Percentiles rank a stretch among this genome's conserved stretches.
These are phyloP conservation scores for Drechslera avenae DNA, from an alignment of 2,329 filamentous ascomycete species.

Conservation along the genomic window DNA sequence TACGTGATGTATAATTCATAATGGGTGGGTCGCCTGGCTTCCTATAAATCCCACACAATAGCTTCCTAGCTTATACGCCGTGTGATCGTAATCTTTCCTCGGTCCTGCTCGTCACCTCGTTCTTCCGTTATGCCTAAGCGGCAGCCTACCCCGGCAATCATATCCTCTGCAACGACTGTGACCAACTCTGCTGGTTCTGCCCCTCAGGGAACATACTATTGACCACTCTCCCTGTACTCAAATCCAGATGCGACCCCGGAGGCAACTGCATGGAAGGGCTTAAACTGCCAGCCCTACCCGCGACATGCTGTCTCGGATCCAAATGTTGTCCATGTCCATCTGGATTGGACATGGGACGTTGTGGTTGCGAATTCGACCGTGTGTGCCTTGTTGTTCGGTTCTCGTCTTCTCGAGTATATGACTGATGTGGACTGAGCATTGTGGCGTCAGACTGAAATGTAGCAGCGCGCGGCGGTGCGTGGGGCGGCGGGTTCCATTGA, in stretches of 20 bases:
- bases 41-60: too few species aligned
- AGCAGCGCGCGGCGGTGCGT: slow-evolving; percentile 2
- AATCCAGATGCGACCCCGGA: slow-evolving; percentile 21
- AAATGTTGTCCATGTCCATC: slow-evolving; percentile 5
- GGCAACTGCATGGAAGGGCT: slow-evolving; percentile 12
- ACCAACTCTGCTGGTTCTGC: slow-evolving; percentile 8
- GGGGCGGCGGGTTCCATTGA: slow-evolving; percentile 61
- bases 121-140: too few species aligned
- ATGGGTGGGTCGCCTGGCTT: too few species aligned
- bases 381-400: background rate
- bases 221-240: slow-evolving; percentile 22
- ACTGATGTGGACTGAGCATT: slow-evolving; percentile 4
- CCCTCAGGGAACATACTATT: slow-evolving; percentile 21
- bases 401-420: background rate
- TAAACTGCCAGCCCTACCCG: slow-evolving; percentile 3
- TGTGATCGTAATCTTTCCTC: too few species aligned
- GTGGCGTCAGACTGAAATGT: slow-evolving; percentile 5
- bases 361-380: slow-evolving; percentile 11
- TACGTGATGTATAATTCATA: too few species aligned
- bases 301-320: slow-evolving; percentile 1
- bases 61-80: too few species aligned
- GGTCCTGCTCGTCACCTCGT: too few species aligned
- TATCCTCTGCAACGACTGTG: slow-evolving; percentile 11
- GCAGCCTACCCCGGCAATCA: background rate
- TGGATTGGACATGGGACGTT: background rate